Base-by-base conservation (phyloP, 2,329 filamentous ascomycete genomes). In the Chaetomium olivaceum region DNA sequence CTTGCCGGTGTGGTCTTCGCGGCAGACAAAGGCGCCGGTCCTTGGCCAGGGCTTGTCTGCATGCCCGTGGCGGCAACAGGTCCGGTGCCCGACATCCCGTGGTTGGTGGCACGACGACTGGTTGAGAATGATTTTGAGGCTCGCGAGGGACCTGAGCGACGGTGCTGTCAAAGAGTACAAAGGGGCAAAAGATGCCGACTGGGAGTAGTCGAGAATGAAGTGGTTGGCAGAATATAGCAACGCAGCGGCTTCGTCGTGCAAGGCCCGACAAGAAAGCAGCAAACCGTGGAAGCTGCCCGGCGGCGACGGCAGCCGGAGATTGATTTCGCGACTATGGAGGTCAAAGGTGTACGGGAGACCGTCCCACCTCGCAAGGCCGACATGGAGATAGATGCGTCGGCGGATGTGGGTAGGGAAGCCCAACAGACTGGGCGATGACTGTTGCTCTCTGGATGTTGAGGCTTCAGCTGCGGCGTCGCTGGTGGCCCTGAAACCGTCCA, bases 141-240 rank as follows among this genome's bases (percentile, higher is more conserved):
- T 33, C 6, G 25, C n/a, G 12, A 62, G 8, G 11, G 46, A 48
- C 19, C 54, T 48, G 3, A 65, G 2, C 2, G 48, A 4, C 9
- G 3, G 3, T 5, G 54, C 25, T 1, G 25, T 61, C 29, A 65
- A 36, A 9, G 58, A 39, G 2, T 33, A 58, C 8, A 65, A 31
- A 3, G 63, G 39, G n/a, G 2, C 58, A 29, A 65, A 43, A 3
- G 51, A 61, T 19, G 11, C 14, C 3, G 4, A 1, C 5, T 21
- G 2, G 3, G n/a, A 4, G 51, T 65, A 61, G 19, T 23, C 21
- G 51, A 61, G 4, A 33, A 51, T 9, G 43, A 65, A 61, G 11
- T 31, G 36, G 52, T 61, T 61, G n/a, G 51, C 4, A 16, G 63
- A 65, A 27, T 65, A 65, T 1, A 65, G 58, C 1, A 61, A 31